These are phyloP conservation scores for Monilinia aucupariae DNA, from an alignment of 2,329 filamentous ascomycete genomes.

Conservation along the genomic window DNA sequence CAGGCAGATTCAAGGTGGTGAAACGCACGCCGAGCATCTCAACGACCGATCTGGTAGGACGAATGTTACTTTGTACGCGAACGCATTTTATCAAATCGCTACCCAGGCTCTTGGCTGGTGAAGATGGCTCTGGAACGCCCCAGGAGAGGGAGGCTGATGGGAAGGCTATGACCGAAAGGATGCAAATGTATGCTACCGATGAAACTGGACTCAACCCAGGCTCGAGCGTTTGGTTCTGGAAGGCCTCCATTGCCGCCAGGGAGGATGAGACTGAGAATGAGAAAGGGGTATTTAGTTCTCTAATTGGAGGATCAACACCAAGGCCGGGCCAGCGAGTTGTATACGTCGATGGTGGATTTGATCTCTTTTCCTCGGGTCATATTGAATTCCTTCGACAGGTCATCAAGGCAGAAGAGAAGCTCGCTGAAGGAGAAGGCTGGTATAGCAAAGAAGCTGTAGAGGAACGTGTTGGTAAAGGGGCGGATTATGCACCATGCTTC, in stretches of 20 bases:
- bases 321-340: conserved; percentile 76
- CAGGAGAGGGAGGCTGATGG: conserved; percentile 62
- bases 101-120: conserved; percentile 59
- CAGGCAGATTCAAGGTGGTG: conserved; percentile 90
- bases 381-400: conserved; percentile 89
- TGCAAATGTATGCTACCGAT: conserved; percentile 83
- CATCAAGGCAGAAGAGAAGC: conserved; percentile 63
- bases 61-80: conserved; percentile 94
- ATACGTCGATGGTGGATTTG: conserved; percentile 95
- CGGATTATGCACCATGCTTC: conserved; percentile 76
- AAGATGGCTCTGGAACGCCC: conserved; percentile 64
- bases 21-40: conserved; percentile 95
- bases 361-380: conserved; percentile 93
- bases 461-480: conserved; percentile 57
- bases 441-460: conserved; percentile 59
- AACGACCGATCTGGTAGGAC: conserved; percentile 94
- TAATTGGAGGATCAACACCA: conserved; percentile 68
- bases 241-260: conserved; percentile 41
- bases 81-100: conserved; percentile 87
- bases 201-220: conserved; percentile 73
- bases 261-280: conserved; percentile 46
- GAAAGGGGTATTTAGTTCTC: conserved; percentile 57
- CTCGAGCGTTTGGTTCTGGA: conserved; percentile 82
- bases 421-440: conserved; percentile 67
- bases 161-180: conserved; percentile 66